phyloP scores from a whole-genome alignment of 768 basidiomycete genomes.

The Panus rudis region DNA sequence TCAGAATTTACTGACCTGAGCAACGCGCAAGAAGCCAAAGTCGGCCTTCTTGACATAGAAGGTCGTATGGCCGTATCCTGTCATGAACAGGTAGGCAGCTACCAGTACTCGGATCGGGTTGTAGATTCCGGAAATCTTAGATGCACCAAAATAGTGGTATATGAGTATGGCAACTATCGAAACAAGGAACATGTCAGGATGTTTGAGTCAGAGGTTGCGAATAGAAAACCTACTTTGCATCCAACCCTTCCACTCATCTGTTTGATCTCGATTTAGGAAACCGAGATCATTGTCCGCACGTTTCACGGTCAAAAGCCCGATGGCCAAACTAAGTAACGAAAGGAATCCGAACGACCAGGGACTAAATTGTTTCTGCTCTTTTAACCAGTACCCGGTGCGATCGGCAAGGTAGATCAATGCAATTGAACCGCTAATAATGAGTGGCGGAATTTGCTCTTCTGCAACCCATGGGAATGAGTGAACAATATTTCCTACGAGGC shows the following conservation, averaged over 20 bases:
- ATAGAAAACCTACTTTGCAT: slow-evolving; percentile 70
- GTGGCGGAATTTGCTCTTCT: slow-evolving; percentile 38
- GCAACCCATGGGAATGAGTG: slow-evolving; percentile 27
- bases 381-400: slow-evolving; percentile 80
- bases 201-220: not conserved
- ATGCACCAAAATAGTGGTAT: slow-evolving; percentile 89
- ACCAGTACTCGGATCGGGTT: slow-evolving; percentile 86
- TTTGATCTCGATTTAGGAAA: slow-evolving; percentile 87
- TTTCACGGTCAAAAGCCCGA: slow-evolving; percentile 61
- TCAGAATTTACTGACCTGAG: slow-evolving; percentile 42
- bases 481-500: slow-evolving; percentile 9
- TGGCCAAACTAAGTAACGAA: slow-evolving; percentile 41
- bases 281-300: slow-evolving; percentile 77
- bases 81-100: slow-evolving; percentile 88
- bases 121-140: slow-evolving; percentile 87
- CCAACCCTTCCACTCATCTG: slow-evolving; percentile 98
- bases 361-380: slow-evolving; percentile 83
- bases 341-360: slow-evolving; percentile 60
- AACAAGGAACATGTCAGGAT: slow-evolving; percentile 7
- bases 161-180: slow-evolving; percentile 84
- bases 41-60: slow-evolving; percentile 89
- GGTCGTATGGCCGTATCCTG: slow-evolving; percentile 84
- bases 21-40: slow-evolving; percentile 71
- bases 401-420: slow-evolving; percentile 74
- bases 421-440: slow-evolving; percentile 61